Percentiles rank a stretch among this genome's conserved stretches.
phyloP scores from a whole-genome alignment of 139 green algal genomes.

The Desmodesmus armatus region DNA sequence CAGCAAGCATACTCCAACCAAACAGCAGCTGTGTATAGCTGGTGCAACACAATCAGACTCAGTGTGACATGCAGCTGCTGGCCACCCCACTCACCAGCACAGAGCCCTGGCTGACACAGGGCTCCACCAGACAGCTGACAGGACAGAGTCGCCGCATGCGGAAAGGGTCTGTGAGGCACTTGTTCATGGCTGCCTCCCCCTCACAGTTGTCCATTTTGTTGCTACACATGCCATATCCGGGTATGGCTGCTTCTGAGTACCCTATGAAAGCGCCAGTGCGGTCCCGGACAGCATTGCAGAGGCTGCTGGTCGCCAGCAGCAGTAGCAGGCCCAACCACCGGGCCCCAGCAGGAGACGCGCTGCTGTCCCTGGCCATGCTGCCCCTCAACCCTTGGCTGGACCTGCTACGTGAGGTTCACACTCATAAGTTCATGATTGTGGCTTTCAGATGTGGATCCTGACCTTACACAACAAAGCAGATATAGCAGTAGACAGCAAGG shows the following conservation, averaged over 20 bases:
- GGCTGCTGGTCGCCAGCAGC: background rate
- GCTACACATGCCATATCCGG: constrained; percentile 35
- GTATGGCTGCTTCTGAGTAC: constrained; percentile 44
- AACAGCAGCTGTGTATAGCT: too few species aligned
- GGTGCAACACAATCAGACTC: background rate
- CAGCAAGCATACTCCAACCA: too few species aligned
- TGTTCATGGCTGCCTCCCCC: constrained; percentile 26
- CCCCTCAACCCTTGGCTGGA: too few species aligned
- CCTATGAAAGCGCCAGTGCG: constrained; percentile 52
- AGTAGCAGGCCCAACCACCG: too few species aligned
- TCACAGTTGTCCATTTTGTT: constrained; percentile 48
- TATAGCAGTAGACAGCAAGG: too few species aligned
- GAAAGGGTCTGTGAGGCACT: constrained; percentile 61
- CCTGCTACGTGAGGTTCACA: too few species aligned
- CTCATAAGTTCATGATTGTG: too few species aligned
- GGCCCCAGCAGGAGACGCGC: too few species aligned
- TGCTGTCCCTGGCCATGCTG: too few species aligned
- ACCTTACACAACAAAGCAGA: too few species aligned
- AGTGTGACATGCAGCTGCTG: background rate
- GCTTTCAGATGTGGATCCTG: too few species aligned
- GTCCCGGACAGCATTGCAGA: background rate
- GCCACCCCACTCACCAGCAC: constrained; percentile 28
- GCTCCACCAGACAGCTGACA: constrained; percentile 47
- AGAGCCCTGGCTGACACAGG: constrained; percentile 42
- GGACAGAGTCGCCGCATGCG: constrained; percentile 59